Evolutionary conservation across 345 rosid genomes (phyloP).

Genomic region (Eucalyptus erythrocorys): DNA sequence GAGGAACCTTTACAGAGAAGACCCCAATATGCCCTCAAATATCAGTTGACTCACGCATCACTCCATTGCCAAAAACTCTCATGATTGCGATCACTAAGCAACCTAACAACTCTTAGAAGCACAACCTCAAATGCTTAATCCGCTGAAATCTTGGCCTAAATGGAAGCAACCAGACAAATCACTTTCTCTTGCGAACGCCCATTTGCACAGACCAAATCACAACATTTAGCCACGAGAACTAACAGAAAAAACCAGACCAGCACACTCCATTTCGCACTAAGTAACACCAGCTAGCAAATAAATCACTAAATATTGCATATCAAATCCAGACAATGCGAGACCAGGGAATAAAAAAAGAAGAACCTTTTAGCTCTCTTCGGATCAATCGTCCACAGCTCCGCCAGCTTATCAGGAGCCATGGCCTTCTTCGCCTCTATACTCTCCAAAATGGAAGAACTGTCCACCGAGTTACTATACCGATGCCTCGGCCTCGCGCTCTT

Average conservation of each 20-base stretch:
- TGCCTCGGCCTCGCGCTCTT: constrained; percentile 39
- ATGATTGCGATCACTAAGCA: not conserved
- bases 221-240: not conserved
- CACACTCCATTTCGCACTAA: not conserved
- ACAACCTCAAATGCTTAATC: not conserved
- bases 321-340: not conserved
- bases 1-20: not conserved
- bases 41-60: not conserved
- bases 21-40: not conserved
- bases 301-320: not conserved
- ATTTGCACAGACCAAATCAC: not conserved
- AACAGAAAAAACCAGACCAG: not conserved
- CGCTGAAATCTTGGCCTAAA: not conserved
- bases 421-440: constrained; percentile 97
- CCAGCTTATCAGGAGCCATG: constrained; percentile 93
- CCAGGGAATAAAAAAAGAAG: not conserved
- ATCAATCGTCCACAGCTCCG: constrained; percentile 81
- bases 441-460: constrained; percentile 57
- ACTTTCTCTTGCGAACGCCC: not conserved
- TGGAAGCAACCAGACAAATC: not conserved
- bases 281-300: not conserved
- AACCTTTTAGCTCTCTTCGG: constrained; percentile 97
- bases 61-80: not conserved
- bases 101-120: not conserved
- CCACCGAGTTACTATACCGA: constrained; percentile 78